Percentiles rank a stretch among this genome's conserved stretches.
Evolutionary conservation across 495 filamentous ascomycete genomes (phyloP).

Genomic region (Jackrogersella multiformis): DNA sequence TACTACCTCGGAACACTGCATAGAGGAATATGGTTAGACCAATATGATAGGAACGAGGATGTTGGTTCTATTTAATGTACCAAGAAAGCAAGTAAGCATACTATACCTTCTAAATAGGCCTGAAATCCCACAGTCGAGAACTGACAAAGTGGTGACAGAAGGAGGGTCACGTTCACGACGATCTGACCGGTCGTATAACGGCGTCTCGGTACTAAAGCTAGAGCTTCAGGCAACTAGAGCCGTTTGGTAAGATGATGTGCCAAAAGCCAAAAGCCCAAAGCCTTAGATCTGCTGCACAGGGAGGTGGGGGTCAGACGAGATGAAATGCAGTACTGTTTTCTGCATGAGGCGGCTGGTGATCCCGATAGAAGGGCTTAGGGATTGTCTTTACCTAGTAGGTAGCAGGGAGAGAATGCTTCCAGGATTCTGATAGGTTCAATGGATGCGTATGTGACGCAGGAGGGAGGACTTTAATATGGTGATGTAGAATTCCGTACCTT

Average conservation of each 20-base stretch:
- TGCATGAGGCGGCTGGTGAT: constrained; percentile 39
- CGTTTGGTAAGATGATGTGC: constrained; percentile 28
- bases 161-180: constrained; percentile 35
- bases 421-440: constrained; percentile 26
- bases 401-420: constrained; percentile 10
- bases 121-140: constrained; percentile 23
- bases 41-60: constrained; percentile 8
- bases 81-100: constrained; percentile 13
- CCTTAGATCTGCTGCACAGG: constrained; percentile 13
- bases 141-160: constrained; percentile 19
- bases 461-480: constrained; percentile 40
- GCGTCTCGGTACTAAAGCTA: constrained; percentile 23
- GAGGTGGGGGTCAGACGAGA: constrained; percentile 40
- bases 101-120: constrained; percentile 20
- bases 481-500: constrained; percentile 39
- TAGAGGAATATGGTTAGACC: constrained; percentile 16
- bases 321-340: constrained; percentile 22
- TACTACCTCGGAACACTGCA: constrained; percentile 31
- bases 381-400: constrained; percentile 17
- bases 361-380: constrained; percentile 28
- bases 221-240: constrained; percentile 21
- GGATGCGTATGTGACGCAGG: constrained; percentile 31
- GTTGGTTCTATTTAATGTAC: constrained; percentile 21
- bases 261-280: constrained; percentile 15
- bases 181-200: constrained; percentile 38